These are phyloP conservation scores for Xylaria sp. DNA, from an alignment of 2,329 filamentous ascomycete genomes.

Conservation along the genomic window DNA sequence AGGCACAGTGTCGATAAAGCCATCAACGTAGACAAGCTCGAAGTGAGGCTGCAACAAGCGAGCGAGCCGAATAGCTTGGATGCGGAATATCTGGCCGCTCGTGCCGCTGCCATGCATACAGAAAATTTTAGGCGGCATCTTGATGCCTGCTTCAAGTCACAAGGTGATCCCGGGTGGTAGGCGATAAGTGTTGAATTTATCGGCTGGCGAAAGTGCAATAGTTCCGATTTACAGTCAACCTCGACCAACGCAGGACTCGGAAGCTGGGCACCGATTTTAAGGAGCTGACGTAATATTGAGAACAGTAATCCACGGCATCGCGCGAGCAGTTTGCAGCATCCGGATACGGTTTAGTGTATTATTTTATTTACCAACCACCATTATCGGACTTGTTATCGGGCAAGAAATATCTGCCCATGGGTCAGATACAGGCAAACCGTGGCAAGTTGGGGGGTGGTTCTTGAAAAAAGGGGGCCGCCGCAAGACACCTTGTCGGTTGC, in stretches of 20 bases:
- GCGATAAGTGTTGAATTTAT: neutral
- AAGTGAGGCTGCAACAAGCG: slow-evolving; percentile 24
- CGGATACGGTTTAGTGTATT: slow-evolving; percentile 9
- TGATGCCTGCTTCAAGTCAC: neutral
- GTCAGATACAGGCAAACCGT: no score
- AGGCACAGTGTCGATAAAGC: slow-evolving; percentile 18
- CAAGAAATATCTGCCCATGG: no score
- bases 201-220: neutral
- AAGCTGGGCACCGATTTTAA: neutral
- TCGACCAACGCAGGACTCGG: neutral
- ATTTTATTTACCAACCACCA: no score
- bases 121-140: slow-evolving; percentile 24
- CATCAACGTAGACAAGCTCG: slow-evolving; percentile 30
- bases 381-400: no score
- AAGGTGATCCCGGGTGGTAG: neutral
- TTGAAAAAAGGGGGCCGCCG: no score
- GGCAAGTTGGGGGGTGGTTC: no score
- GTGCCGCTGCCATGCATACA: slow-evolving; percentile 32
- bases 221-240: neutral
- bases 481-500: no score
- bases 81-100: slow-evolving; percentile 26
- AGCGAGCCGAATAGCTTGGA: slow-evolving; percentile 27
- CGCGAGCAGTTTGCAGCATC: neutral
- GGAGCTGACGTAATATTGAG: slow-evolving; percentile 6
- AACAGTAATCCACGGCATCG: slow-evolving; percentile 6